Evolutionary conservation across 768 basidiomycete genomes (phyloP).

Genomic region (Psilocybe tampanensis): DNA sequence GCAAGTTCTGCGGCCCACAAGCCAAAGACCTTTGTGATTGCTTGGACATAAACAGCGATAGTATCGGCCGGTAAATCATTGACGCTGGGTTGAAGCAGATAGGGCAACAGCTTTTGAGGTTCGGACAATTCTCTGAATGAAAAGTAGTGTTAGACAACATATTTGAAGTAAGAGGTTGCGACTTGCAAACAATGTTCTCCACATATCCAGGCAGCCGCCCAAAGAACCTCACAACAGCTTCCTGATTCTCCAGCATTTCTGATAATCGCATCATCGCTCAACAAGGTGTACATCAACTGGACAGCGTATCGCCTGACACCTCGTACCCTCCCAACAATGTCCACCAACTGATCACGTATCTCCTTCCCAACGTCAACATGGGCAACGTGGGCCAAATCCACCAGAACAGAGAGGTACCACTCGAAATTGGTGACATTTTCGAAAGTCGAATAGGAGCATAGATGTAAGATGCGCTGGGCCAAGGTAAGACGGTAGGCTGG

Average conservation of each 20-base stretch:
- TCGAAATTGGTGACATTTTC: constrained; percentile 91
- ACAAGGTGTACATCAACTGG: constrained; percentile 76
- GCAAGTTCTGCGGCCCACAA: constrained; percentile 80
- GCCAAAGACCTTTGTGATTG: constrained; percentile 86
- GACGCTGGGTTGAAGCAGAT: constrained; percentile 65
- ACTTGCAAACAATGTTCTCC: constrained; percentile 91
- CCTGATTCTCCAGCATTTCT: constrained; percentile 67
- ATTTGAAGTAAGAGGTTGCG: constrained; percentile 5
- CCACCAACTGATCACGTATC: constrained; percentile 84
- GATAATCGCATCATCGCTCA: constrained; percentile 78
- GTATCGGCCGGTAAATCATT: constrained; percentile 63
- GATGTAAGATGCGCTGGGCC: constrained; percentile 79
- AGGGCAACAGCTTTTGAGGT: constrained; percentile 71
- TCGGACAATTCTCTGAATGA: constrained; percentile 70
- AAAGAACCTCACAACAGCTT: constrained; percentile 82
- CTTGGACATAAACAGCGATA: constrained; percentile 80
- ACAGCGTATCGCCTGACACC: constrained; percentile 80
- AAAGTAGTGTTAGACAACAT: constrained; percentile 3
- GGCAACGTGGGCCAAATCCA: constrained; percentile 89
- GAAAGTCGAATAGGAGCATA: constrained; percentile 84
- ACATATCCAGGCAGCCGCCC: constrained; percentile 96
- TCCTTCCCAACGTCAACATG: constrained; percentile 75
- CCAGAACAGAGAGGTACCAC: constrained; percentile 95
- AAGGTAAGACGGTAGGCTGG: constrained; percentile 86
- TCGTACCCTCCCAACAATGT: constrained; percentile 81